Conservation (phyloP, 148 eudicot genomes). For the Arbutus unedo region DNA sequence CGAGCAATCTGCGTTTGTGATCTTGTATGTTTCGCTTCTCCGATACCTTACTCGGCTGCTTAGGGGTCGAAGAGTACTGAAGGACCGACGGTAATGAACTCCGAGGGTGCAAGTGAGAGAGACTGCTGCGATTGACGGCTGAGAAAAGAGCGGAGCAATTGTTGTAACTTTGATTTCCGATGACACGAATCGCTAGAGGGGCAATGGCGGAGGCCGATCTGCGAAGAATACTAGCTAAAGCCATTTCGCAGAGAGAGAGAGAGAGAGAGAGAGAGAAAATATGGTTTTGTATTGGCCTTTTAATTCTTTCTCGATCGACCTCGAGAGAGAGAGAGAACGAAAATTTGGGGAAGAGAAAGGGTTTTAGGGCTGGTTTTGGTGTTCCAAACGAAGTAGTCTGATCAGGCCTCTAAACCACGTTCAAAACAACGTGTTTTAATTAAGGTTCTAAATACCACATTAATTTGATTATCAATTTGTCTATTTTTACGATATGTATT, state of each 20-base stretch:
- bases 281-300: too few species aligned
- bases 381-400: too few species aligned
- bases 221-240: constrained; percentile 42
- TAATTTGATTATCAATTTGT: too few species aligned
- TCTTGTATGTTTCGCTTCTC: not conserved
- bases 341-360: too few species aligned
- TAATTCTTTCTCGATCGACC: too few species aligned
- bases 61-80: not conserved
- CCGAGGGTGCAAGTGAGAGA: constrained; percentile 17
- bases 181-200: constrained; percentile 39
- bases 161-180: constrained; percentile 37
- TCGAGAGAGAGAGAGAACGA: not conserved
- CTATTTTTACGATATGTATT: too few species aligned
- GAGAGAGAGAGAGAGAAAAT: not conserved
- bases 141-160: constrained; percentile 32
- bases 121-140: constrained; percentile 27
- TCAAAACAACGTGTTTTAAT: too few species aligned
- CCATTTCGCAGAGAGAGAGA: constrained; percentile 41
- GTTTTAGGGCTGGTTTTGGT: too few species aligned
- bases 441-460: too few species aligned
- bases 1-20: not conserved
- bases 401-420: too few species aligned
- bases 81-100: constrained; percentile 26
- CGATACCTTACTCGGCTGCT: not conserved
- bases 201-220: constrained; percentile 38